These are phyloP conservation scores for Penicillium sp. DNA, from an alignment of 2,329 filamentous ascomycete species.

Conservation along the genomic window DNA sequence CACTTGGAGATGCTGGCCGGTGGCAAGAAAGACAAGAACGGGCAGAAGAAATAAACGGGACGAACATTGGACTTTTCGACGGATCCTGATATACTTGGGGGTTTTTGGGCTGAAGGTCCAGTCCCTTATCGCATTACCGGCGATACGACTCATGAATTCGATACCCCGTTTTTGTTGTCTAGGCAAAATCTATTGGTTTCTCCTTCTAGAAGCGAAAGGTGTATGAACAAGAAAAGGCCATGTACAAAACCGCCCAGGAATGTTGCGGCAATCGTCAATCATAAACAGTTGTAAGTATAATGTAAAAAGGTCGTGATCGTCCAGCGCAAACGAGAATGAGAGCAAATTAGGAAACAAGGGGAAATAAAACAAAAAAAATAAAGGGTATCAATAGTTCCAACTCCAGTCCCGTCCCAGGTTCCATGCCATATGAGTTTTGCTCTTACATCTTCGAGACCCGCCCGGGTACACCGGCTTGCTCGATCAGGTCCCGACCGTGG, in stretches of 20 bases:
- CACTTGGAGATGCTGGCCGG: conserved; percentile 68
- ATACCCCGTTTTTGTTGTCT: conserved; percentile 19
- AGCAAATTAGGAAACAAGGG: not conserved
- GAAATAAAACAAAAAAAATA: conserved; percentile 19
- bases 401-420: conserved; percentile 20
- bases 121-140: not conserved
- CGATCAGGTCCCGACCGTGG: conserved; percentile 39
- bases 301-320: not conserved
- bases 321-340: not conserved
- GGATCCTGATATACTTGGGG: not conserved
- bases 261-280: conserved; percentile 23
- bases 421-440: not conserved
- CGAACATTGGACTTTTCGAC: not conserved
- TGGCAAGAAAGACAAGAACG: conserved; percentile 59
- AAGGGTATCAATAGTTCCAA: conserved; percentile 38
- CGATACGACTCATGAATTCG: conserved; percentile 21
- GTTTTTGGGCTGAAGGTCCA: not conserved
- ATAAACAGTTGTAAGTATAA: conserved; percentile 15
- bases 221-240: conserved; percentile 8
- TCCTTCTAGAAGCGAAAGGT: conserved; percentile 3
- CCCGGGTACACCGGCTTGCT: conserved; percentile 38
- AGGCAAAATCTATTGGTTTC: not conserved
- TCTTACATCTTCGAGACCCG: conserved; percentile 28
- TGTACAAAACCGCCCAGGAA: conserved; percentile 11
- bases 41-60: conserved; percentile 30